These are phyloP conservation scores for Aegilops longissima DNA, from an alignment of 176 grass and related monocot genomes.

Conservation along the genomic window DNA sequence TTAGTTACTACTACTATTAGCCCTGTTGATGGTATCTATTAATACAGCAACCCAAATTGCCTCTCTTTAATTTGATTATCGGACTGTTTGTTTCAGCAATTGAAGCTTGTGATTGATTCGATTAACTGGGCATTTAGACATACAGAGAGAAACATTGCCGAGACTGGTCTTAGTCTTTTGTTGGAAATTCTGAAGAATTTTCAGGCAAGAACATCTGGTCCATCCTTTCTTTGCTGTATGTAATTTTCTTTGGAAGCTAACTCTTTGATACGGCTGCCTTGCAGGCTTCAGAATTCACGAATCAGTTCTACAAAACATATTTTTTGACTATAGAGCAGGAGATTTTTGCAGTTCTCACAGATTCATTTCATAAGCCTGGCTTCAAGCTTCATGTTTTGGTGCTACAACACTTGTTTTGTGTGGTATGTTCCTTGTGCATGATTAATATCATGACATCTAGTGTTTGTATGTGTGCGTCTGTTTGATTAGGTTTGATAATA, in stretches of 20 bases:
- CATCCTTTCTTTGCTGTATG: neutral
- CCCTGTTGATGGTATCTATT: neutral
- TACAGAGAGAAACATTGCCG: constrained; percentile 98
- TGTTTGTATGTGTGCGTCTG: neutral
- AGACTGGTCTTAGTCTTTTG: constrained; percentile 92
- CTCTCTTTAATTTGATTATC: constrained; percentile 38
- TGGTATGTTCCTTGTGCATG: constrained; percentile 48
- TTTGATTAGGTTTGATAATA: constrained; percentile 22
- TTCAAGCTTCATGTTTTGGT: constrained; percentile 99
- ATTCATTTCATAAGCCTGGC: constrained; percentile 98
- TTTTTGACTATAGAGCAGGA: constrained; percentile 97
- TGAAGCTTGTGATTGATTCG: constrained; percentile 98
- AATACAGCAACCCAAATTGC: neutral
- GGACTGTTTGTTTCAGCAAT: constrained; percentile 66
- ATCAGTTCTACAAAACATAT: constrained; percentile 98
- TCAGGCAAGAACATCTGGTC: constrained; percentile 50
- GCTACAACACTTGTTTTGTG: constrained; percentile 93
- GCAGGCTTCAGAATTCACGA: constrained; percentile 89
- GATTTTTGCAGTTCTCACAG: constrained; percentile 95
- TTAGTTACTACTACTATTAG: neutral
- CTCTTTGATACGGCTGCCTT: constrained; percentile 19
- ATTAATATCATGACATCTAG: neutral
- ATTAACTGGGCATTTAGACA: constrained; percentile 99
- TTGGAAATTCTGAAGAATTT: constrained; percentile 96
- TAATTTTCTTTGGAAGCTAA: constrained; percentile 4